These are phyloP conservation scores for Trichoderma parareesei DNA, from an alignment of 495 filamentous ascomycete genomes.

Conservation along the genomic window DNA sequence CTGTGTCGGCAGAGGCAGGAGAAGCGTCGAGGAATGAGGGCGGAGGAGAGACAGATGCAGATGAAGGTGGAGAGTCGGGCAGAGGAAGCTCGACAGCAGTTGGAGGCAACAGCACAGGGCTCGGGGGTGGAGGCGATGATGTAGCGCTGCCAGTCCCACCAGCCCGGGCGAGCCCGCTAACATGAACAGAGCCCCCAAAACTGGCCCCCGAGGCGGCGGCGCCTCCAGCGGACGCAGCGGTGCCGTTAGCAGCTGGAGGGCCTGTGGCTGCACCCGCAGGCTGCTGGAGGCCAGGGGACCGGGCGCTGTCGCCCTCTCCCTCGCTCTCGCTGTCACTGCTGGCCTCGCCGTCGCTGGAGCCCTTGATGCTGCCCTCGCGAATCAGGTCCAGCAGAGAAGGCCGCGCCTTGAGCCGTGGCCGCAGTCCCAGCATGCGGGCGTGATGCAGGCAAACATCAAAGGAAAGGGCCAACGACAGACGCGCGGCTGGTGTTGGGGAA, in stretches of 20 bases:
- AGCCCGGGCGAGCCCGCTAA: constrained; percentile 20
- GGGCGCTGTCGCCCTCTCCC: constrained; percentile 8
- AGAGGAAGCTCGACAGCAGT: background rate
- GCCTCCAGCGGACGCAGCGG: background rate
- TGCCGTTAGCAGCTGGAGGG: constrained; percentile 12
- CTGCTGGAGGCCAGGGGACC: background rate
- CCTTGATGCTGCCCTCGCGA: constrained; percentile 28
- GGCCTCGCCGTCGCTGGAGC: constrained; percentile 27
- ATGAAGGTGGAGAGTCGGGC: constrained; percentile 16
- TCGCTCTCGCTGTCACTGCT: constrained; percentile 18
- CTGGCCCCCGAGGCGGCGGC: background rate
- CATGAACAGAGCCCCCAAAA: background rate
- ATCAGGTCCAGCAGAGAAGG: constrained; percentile 69
- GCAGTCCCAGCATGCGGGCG: constrained; percentile 15
- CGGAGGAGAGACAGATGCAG: constrained; percentile 11
- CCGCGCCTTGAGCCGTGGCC: constrained; percentile 57
- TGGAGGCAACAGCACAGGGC: background rate
- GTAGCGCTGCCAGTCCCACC: constrained; percentile 9
- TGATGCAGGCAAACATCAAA: background rate
- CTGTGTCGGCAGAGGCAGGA: background rate
- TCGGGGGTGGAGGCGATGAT: constrained; percentile 9
- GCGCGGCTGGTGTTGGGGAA: background rate
- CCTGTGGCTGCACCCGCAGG: constrained; percentile 7
- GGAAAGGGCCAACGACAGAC: background rate
- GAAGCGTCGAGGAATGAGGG: background rate